phyloP scores from a whole-genome alignment of 1,284 basidiomycete species.

The Apiotrichum porosum region DNA sequence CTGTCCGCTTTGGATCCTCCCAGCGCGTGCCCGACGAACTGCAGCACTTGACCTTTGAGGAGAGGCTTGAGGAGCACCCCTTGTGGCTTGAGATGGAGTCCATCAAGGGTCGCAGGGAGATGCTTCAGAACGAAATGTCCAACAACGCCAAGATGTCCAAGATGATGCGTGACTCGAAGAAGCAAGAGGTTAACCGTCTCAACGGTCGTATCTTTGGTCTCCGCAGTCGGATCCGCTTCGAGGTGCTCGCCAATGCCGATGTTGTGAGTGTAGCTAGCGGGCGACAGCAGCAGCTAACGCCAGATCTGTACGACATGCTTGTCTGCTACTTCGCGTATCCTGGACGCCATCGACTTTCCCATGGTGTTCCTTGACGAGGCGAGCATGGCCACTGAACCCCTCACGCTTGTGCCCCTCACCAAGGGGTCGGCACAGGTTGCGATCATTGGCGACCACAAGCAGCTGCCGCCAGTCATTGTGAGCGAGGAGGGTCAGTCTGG shows the following conservation, averaged over 20 bases:
- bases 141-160: constrained; percentile 18
- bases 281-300: not conserved
- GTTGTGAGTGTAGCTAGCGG: constrained; percentile 57
- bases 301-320: constrained; percentile 81
- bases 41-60: constrained; percentile 60
- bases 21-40: constrained; percentile 61
- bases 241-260: constrained; percentile 63
- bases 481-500: constrained; percentile 64
- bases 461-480: constrained; percentile 84
- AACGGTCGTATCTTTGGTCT: constrained; percentile 23
- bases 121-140: constrained; percentile 49
- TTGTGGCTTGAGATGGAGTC: constrained; percentile 52
- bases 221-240: constrained; percentile 37
- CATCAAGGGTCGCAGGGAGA: constrained; percentile 58
- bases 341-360: constrained; percentile 70
- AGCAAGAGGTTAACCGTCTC: constrained; percentile 49
- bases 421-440: constrained; percentile 80
- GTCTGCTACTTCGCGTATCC: constrained; percentile 57
- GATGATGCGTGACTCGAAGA: not conserved
- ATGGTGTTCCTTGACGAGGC: constrained; percentile 93
- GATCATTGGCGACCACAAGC: constrained; percentile 93
- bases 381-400: constrained; percentile 90
- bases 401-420: constrained; percentile 77
- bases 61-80: constrained; percentile 61
- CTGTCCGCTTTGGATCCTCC: constrained; percentile 68